Evolutionary conservation across 768 basidiomycete species (phyloP).

Genomic region (Tulasnella sp.): DNA sequence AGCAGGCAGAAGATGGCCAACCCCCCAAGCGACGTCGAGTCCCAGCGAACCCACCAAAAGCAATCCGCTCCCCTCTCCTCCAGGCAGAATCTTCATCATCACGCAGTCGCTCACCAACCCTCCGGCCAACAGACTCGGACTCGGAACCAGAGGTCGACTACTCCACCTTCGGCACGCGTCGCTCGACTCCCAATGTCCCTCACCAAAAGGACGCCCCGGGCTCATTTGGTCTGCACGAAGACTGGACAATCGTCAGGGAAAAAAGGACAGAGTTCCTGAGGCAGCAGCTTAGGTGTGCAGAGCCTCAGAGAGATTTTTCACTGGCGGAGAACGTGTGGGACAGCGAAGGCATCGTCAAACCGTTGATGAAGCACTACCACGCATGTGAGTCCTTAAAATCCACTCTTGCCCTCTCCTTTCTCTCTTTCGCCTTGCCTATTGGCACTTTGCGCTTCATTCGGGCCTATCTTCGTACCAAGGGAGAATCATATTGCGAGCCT

Average conservation of each 20-base stretch:
- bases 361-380: constrained; percentile 11
- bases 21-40: background rate
- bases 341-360: constrained; percentile 18
- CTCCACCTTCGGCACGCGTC: constrained; percentile 17
- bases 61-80: constrained; percentile 5
- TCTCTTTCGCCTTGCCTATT: background rate
- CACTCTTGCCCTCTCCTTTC: background rate
- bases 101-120: constrained; percentile 1
- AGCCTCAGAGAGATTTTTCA: background rate
- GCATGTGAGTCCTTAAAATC: background rate
- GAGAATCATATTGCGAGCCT: background rate
- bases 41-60: background rate
- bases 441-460: background rate
- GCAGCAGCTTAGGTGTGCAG: background rate
- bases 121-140: background rate
- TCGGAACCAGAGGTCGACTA: constrained; percentile 22
- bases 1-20: constrained; percentile 6
- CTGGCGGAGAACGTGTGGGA: background rate
- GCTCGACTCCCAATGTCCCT: background rate
- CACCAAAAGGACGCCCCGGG: background rate
- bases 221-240: constrained; percentile 15
- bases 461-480: background rate
- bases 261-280: background rate
- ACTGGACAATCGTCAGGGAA: background rate
- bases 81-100: background rate